Evolutionary conservation across 805 yeast species (phyloP).

Genomic region (Clavispora carvajalis): DNA sequence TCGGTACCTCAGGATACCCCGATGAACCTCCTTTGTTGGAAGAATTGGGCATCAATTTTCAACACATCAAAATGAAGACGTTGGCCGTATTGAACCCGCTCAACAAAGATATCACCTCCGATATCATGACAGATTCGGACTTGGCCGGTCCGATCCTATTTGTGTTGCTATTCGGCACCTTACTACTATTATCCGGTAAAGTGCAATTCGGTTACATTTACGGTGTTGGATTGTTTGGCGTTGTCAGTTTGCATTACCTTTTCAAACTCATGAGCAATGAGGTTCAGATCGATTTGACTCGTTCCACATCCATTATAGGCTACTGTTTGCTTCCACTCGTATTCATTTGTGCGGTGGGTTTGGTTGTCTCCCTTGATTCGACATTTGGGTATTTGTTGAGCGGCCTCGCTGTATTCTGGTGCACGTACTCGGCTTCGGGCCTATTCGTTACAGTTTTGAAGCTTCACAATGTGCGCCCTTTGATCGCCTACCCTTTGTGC

Average conservation of each 20-base stretch:
- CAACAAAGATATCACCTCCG: slow-evolving; percentile 55
- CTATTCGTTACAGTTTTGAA: slow-evolving; percentile 83
- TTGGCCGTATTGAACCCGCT: slow-evolving; percentile 80
- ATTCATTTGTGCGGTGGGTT: slow-evolving; percentile 65
- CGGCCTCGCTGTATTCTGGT: slow-evolving; percentile 72
- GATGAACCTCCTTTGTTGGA: slow-evolving; percentile 93
- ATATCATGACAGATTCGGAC: slow-evolving; percentile 80
- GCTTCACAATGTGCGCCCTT: slow-evolving; percentile 76
- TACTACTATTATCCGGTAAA: slow-evolving; percentile 80
- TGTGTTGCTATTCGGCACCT: slow-evolving; percentile 80
- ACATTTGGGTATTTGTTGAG: slow-evolving; percentile 67
- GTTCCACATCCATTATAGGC: slow-evolving; percentile 90
- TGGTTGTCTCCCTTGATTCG: slow-evolving; percentile 65
- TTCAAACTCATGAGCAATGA: slow-evolving; percentile 81
- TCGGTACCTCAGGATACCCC: slow-evolving; percentile 88
- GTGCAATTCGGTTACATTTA: slow-evolving; percentile 95
- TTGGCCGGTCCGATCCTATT: slow-evolving; percentile 93
- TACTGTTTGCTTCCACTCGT: slow-evolving; percentile 91
- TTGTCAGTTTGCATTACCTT: slow-evolving; percentile 74
- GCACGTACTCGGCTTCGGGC: slow-evolving; percentile 90
- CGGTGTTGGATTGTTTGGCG: slow-evolving; percentile 92
- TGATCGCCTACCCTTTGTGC: slow-evolving; percentile 89
- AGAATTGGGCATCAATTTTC: slow-evolving; percentile 89
- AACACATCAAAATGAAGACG: slow-evolving; percentile 80
- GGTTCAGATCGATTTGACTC: slow-evolving; percentile 48